These are phyloP conservation scores for Orbilia brochopaga DNA, from an alignment of 2,329 filamentous ascomycete genomes.

Conservation along the genomic window DNA sequence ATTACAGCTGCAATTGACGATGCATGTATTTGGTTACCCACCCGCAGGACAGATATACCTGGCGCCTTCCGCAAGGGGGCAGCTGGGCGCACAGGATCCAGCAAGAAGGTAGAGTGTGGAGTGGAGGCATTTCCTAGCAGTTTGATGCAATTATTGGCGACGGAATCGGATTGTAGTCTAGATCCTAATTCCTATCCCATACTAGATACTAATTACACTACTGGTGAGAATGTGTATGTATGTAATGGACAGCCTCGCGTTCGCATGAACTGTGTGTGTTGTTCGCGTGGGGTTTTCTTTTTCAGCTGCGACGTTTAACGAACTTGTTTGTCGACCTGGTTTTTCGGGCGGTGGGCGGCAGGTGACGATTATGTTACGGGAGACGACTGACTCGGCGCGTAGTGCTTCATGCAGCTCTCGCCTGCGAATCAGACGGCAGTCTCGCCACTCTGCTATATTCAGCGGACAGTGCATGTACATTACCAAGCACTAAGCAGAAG, in stretches of 20 bases:
- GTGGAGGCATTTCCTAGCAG: too few species aligned
- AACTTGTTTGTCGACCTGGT: background rate
- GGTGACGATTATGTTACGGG: conserved; percentile 8
- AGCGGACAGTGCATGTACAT: too few species aligned
- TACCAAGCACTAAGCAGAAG: too few species aligned
- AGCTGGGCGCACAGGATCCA: too few species aligned
- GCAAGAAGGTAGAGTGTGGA: too few species aligned
- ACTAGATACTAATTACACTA: background rate
- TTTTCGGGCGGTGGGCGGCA: conserved; percentile 1
- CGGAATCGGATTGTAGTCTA: too few species aligned
- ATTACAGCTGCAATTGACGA: background rate
- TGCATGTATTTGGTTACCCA: too few species aligned
- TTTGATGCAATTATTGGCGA: too few species aligned
- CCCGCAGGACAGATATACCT: background rate
- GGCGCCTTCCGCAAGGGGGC: background rate
- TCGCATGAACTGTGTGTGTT: background rate
- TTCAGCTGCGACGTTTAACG: background rate
- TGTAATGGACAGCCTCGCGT: background rate
- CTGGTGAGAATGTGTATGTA: background rate
- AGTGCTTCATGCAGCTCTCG: conserved; percentile 29
- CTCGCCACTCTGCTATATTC: too few species aligned
- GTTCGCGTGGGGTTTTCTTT: background rate
- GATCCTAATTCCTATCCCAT: too few species aligned
- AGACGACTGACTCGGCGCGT: conserved; percentile 25
- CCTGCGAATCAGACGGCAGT: background rate